Conservation (phyloP, 2,329 filamentous ascomycete genomes). For the Colletotrichum brevisporum region DNA sequence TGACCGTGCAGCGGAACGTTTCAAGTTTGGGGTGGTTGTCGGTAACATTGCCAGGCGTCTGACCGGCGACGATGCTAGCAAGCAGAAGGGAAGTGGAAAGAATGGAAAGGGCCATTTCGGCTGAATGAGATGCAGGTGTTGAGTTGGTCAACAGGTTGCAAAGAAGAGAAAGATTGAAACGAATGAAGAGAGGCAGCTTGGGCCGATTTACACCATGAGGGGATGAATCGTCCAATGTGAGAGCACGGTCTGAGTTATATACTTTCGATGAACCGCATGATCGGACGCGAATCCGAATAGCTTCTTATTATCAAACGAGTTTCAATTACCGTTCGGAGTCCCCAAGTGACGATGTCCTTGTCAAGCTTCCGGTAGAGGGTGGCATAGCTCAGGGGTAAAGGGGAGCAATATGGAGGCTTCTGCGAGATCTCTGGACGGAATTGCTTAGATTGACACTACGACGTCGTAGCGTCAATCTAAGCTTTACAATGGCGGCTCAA, state of each 20-base stretch:
- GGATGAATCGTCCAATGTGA: constrained; percentile 4
- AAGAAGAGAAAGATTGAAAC: constrained; percentile 8
- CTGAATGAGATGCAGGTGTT: background rate
- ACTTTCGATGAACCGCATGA: constrained; percentile 29
- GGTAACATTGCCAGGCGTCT: constrained; percentile 39
- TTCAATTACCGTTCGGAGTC: constrained; percentile 1
- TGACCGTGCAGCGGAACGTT: constrained; percentile 65
- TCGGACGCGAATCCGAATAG: constrained; percentile 6
- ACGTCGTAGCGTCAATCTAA: background rate
- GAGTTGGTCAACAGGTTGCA: constrained; percentile 31
- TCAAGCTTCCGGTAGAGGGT: constrained; percentile 1
- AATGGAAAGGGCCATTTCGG: constrained; percentile 31
- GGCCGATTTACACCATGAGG: background rate
- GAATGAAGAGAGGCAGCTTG: constrained; percentile 10
- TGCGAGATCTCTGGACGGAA: background rate
- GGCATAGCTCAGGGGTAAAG: constrained; percentile 13
- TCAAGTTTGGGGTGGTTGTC: constrained; percentile 65
- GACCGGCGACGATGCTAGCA: constrained; percentile 26
- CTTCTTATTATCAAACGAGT: constrained; percentile 8
- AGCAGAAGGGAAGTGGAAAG: constrained; percentile 35
- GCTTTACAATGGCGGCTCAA: constrained; percentile 2
- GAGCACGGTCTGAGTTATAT: constrained; percentile 22
- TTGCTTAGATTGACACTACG: background rate
- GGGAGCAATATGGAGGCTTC: background rate
- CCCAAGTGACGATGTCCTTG: background rate